Evolutionary conservation across 441 rosid genomes (phyloP), one percentile per base, ranked within the genome.

Genomic region (Dalechampia spathulata): DNA sequence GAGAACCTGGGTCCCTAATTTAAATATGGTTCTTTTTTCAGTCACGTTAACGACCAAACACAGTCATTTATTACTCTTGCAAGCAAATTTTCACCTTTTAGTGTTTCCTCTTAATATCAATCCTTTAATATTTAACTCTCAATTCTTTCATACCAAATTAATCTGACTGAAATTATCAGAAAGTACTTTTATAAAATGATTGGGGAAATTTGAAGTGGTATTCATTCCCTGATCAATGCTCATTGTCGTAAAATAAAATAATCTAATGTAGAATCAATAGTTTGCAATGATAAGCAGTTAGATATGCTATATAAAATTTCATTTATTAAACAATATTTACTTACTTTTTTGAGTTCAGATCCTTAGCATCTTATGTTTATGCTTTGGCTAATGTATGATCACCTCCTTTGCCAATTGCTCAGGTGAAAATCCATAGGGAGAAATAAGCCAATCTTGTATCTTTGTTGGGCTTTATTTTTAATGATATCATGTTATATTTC

Each of bases 401-500:
- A 34, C 34, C 15, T 27, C 45, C 40, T 52, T 36, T 6, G 25
- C 48, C 48, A 15, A 34, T 22, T 19, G 17, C 56, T 4, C 1
- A 15, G 34, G 34, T 21, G 20, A 44, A 52, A 25, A 10, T 16
- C 25, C n/a, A 11, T 47, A 17, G 10, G 46, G 32, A 38, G 26
- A 58, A 30, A 36, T 10, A 52, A 6, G 20, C 32, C 15, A 28
- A 20, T 37, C 27, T 11, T 51, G 36, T 44, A 15, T 42, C 19
- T 56, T 17, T 44, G 6, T 22, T 27, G 41, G 19, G 13, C 10
- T 49, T 20, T 37, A 9, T 17, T 54, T 37, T 38, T 52, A 42
- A 55, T 42, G 36, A 67, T 45, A 40, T 52, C 42, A 22, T 5
- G 60, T 54, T 37, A 14, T 19, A 36, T 63, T 47, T 55, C 12